Percentiles rank a stretch among this genome's conserved stretches.
These are phyloP conservation scores for Hymenoscyphus fraxineus DNA, from an alignment of 2,329 filamentous ascomycete species.

Conservation along the genomic window DNA sequence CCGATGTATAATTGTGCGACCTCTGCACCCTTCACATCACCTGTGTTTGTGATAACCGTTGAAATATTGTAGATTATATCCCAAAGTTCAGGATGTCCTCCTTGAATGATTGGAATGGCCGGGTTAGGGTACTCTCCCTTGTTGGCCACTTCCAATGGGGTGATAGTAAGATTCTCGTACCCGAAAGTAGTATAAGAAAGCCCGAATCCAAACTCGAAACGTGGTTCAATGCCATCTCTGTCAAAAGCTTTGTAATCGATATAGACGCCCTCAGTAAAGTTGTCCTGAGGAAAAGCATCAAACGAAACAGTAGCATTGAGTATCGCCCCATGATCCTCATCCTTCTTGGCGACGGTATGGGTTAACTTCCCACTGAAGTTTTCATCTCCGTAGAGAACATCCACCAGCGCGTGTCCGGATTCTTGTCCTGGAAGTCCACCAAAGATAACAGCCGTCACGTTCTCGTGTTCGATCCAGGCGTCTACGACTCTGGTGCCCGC, in stretches of 20 bases:
- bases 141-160: neutral
- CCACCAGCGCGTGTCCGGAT: slow-evolving; percentile 70
- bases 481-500: slow-evolving; percentile 56
- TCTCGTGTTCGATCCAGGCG: slow-evolving; percentile 66
- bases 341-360: slow-evolving; percentile 68
- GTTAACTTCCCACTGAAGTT: slow-evolving; percentile 75
- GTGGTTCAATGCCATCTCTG: slow-evolving; percentile 33
- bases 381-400: slow-evolving; percentile 38
- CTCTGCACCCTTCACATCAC: slow-evolving; percentile 48
- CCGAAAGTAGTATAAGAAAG: slow-evolving; percentile 52
- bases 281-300: slow-evolving; percentile 35
- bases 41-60: slow-evolving; percentile 58
- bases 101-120: slow-evolving; percentile 25
- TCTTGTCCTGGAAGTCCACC: slow-evolving; percentile 81
- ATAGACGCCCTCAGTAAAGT: slow-evolving; percentile 40
- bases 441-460: slow-evolving; percentile 71
- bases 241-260: slow-evolving; percentile 53
- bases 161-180: slow-evolving; percentile 30
- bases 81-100: slow-evolving; percentile 59
- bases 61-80: slow-evolving; percentile 54
- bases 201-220: slow-evolving; percentile 42
- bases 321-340: slow-evolving; percentile 42
- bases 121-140: neutral
- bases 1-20: slow-evolving; percentile 44
- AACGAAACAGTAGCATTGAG: slow-evolving; percentile 29